Conservation (phyloP, 2,329 filamentous ascomycete genomes). For the Pseudophaeomoniella oleicola region DNA sequence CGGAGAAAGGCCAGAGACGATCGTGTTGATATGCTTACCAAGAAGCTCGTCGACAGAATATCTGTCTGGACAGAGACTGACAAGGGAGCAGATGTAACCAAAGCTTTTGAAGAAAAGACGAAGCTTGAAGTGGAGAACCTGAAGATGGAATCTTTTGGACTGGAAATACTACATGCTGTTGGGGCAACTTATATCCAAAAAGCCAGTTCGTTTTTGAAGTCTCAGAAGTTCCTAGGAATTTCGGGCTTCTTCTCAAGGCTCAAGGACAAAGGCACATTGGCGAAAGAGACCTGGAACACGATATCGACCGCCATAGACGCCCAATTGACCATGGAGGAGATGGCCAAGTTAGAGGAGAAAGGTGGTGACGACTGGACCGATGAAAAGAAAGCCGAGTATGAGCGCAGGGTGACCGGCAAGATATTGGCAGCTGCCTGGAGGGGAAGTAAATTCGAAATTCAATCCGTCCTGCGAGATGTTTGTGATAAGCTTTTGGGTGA, state of each 20-base stretch:
- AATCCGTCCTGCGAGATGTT: slow-evolving; percentile 85
- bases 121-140: slow-evolving; percentile 90
- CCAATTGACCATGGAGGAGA: slow-evolving; percentile 97
- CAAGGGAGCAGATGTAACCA: slow-evolving; percentile 69
- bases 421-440: slow-evolving; percentile 94
- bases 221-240: slow-evolving; percentile 92
- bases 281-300: slow-evolving; percentile 98
- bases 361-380: slow-evolving; percentile 98
- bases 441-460: slow-evolving; percentile 94
- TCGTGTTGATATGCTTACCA: slow-evolving; percentile 67
- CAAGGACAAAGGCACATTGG: slow-evolving; percentile 90
- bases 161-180: slow-evolving; percentile 92
- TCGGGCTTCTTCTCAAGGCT: slow-evolving; percentile 86
- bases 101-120: slow-evolving; percentile 86
- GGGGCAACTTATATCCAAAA: slow-evolving; percentile 83
- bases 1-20: slow-evolving; percentile 73
- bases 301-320: slow-evolving; percentile 93
- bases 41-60: slow-evolving; percentile 78
- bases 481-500: slow-evolving; percentile 77
- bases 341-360: slow-evolving; percentile 88
- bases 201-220: slow-evolving; percentile 74
- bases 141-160: slow-evolving; percentile 97
- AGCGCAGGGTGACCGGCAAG: slow-evolving; percentile 91
- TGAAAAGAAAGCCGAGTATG: slow-evolving; percentile 89
- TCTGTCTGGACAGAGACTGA: slow-evolving; percentile 97